Conservation (phyloP, 2,329 filamentous ascomycete species). For the Metarhizium humberi region DNA sequence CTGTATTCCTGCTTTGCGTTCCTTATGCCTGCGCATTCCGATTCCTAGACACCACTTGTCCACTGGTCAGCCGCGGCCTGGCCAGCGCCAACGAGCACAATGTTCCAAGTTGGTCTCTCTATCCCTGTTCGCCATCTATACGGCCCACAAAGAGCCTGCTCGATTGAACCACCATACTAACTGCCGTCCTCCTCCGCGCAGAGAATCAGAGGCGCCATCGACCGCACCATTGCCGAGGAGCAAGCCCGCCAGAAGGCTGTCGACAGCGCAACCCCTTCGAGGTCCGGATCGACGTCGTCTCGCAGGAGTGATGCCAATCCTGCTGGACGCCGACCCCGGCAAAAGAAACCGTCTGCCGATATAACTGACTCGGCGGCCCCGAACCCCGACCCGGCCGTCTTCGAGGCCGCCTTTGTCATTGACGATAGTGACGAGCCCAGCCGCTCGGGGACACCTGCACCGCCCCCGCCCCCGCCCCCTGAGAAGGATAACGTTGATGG, state of each 20-base stretch:
- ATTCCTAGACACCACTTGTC: not conserved
- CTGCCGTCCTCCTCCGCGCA: slow-evolving; percentile 22
- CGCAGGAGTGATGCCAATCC: slow-evolving; percentile 29
- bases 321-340: slow-evolving; percentile 19
- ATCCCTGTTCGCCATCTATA: not conserved
- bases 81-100: slow-evolving; percentile 10
- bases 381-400: slow-evolving; percentile 76
- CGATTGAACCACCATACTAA: not conserved
- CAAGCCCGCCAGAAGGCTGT: slow-evolving; percentile 65
- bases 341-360: slow-evolving; percentile 29
- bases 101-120: slow-evolving; percentile 22
- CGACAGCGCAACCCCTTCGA: slow-evolving; percentile 31
- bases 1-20: not conserved
- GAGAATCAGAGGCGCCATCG: slow-evolving; percentile 77
- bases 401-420: slow-evolving; percentile 77
- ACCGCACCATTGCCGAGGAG: slow-evolving; percentile 83
- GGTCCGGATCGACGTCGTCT: slow-evolving; percentile 26
- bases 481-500: slow-evolving; percentile 22
- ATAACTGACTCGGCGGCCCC: slow-evolving; percentile 27
- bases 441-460: slow-evolving; percentile 49
- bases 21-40: not conserved
- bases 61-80: not conserved
- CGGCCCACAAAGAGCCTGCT: not conserved
- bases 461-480: slow-evolving; percentile 22
- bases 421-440: slow-evolving; percentile 70